Conservation (phyloP, 768 basidiomycete species). For the Lentinus tigrinus region DNA sequence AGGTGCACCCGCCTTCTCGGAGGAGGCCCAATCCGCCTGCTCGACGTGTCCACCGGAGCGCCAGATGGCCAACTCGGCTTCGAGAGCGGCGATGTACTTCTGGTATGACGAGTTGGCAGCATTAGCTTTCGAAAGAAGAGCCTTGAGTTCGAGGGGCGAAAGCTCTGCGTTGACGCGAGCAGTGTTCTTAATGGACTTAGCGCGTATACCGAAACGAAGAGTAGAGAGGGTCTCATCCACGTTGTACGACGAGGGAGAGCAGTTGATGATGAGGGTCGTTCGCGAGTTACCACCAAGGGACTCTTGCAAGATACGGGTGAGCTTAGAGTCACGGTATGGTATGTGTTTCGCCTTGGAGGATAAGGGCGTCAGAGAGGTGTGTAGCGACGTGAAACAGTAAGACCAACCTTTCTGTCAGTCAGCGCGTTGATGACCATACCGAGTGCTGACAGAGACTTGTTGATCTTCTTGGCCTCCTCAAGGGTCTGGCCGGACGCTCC, state of each 20-base stretch:
- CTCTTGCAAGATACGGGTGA: slow-evolving; percentile 98
- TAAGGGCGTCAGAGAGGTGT: not conserved
- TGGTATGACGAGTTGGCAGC: slow-evolving; percentile 80
- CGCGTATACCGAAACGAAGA: slow-evolving; percentile 98
- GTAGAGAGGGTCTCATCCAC: slow-evolving; percentile 95
- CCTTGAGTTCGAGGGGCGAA: slow-evolving; percentile 94
- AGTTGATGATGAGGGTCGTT: slow-evolving; percentile 98
- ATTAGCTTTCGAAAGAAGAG: slow-evolving; percentile 85
- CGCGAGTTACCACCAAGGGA: slow-evolving; percentile 94
- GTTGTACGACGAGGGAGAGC: slow-evolving; percentile 96
- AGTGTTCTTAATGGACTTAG: slow-evolving; percentile 99
- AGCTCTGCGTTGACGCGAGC: slow-evolving; percentile 98
- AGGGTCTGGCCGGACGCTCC: slow-evolving; percentile 98
- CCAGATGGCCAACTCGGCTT: slow-evolving; percentile 91
- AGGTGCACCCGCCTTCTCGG: slow-evolving; percentile 53
- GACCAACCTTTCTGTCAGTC: slow-evolving; percentile 85
- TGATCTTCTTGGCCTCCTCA: slow-evolving; percentile 99
- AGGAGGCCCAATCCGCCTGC: slow-evolving; percentile 74
- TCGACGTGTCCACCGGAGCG: slow-evolving; percentile 84
- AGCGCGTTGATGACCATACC: slow-evolving; percentile 99
- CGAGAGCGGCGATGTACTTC: slow-evolving; percentile 84
- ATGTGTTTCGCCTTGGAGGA: slow-evolving; percentile 82
- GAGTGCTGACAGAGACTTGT: slow-evolving; percentile 94
- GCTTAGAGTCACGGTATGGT: slow-evolving; percentile 98
- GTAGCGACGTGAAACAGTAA: not conserved